Evolutionary conservation across 176 grass and related monocot genomes (phyloP).

Genomic region (Puccinellia tenuiflora): DNA sequence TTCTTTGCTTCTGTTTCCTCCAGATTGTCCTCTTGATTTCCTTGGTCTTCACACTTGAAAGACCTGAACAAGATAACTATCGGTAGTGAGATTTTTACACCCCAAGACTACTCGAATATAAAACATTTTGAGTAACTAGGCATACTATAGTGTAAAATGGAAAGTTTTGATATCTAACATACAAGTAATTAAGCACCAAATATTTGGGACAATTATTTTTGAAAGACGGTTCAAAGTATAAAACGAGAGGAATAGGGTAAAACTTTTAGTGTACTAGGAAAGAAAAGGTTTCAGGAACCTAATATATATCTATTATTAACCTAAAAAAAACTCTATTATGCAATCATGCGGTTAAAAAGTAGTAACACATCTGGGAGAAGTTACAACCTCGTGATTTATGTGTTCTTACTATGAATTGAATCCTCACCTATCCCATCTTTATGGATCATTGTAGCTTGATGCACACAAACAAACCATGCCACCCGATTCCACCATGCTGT

Average conservation of each 20-base stretch:
- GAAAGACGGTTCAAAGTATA: background rate
- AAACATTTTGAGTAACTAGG: background rate
- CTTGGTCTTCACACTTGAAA: slow-evolving; percentile 21
- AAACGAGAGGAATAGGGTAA: background rate
- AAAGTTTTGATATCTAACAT: background rate
- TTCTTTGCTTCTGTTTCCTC: background rate
- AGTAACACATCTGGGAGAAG: background rate
- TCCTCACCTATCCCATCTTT: slow-evolving; percentile 2
- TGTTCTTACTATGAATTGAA: background rate
- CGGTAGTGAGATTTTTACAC: slow-evolving; percentile 1
- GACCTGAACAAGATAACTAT: slow-evolving; percentile 12
- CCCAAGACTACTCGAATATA: slow-evolving; percentile 9
- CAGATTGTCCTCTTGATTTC: slow-evolving; percentile 5
- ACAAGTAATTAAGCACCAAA: background rate
- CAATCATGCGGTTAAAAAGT: background rate
- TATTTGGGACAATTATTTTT: background rate
- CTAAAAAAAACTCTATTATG: background rate
- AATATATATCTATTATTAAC: too few relatives aligned
- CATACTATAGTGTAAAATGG: background rate
- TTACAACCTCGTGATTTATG: slow-evolving; percentile 11
- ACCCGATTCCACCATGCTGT: background rate
- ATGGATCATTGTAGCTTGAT: slow-evolving; percentile 11
- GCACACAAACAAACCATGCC: background rate
- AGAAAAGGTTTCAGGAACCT: background rate
- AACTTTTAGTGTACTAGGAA: background rate